phyloP scores from a whole-genome alignment of 2,329 filamentous ascomycete species.

The Dichotomopilus funicola region DNA sequence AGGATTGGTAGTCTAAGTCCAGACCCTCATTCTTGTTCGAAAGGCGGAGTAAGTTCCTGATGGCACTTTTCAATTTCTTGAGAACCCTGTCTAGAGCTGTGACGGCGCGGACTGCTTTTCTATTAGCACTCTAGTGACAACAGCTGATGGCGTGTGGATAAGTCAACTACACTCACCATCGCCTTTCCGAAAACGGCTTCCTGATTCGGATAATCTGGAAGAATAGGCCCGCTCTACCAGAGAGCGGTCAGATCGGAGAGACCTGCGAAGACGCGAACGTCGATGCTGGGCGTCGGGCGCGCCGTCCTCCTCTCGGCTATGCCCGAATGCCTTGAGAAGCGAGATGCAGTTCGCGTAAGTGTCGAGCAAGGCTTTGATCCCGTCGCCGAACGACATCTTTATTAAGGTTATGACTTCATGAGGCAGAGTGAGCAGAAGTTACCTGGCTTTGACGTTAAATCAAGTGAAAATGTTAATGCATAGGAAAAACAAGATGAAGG shows the following conservation, averaged over 20 bases:
- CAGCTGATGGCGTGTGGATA: background rate
- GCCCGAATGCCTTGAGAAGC: conserved; percentile 34
- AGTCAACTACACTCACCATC: conserved; percentile 37
- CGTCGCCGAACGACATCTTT: conserved; percentile 37
- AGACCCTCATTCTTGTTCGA: conserved; percentile 30
- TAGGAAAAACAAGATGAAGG: too few species aligned
- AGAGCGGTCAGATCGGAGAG: conserved; percentile 35
- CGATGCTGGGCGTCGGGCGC: conserved; percentile 19
- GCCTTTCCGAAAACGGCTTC: conserved; percentile 38
- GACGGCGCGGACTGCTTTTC: conserved; percentile 31
- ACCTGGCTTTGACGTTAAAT: too few species aligned
- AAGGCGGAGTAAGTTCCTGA: conserved; percentile 35
- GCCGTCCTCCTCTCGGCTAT: conserved; percentile 11
- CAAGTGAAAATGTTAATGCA: too few species aligned
- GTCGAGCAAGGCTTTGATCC: conserved; percentile 39
- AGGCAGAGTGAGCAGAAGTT: background rate
- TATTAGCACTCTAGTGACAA: background rate
- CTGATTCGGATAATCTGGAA: conserved; percentile 34
- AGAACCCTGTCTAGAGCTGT: conserved; percentile 37
- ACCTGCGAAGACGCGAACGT: conserved; percentile 30
- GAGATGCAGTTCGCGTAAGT: conserved; percentile 42
- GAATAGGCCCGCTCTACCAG: conserved; percentile 39
- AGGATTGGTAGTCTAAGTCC: conserved; percentile 39
- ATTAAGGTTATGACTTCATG: background rate
- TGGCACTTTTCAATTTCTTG: conserved; percentile 37